Evolutionary conservation across 305 asterid species (phyloP), one percentile per base, ranked within the genome.

Genomic region (Euphrasia arctica): DNA sequence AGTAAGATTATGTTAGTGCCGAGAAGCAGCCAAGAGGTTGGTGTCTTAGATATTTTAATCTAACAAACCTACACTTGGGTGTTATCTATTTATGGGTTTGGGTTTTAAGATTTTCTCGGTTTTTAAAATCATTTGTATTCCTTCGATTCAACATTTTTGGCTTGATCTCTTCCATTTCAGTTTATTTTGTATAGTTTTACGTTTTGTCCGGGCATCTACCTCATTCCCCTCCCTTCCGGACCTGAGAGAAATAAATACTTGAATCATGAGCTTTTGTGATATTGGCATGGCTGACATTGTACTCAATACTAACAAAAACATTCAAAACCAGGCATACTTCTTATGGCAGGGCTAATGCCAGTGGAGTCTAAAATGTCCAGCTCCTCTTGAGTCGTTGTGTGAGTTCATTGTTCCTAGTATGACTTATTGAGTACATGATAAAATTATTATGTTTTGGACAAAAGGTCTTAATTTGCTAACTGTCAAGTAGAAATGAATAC

Each of bases 1-100:
- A 87, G 98, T 72, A 87, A 83, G 80, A 93, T 92, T 69, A 77
- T 89, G 94, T 83, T 89, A 68, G 91, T 69, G 66, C 98, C 98
- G 61, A 80, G 69, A 74, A 87, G 68, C 72, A 72, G 90, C 45
- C 80, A 79, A n/a, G 95, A 92, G 95, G 98, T 89, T 77, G 55
- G 64, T 72, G 54, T 60, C 67, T 55, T 43, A 43, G 12, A 7
- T 3, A 43, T 43, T 43, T 43, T 43, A 43, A 11, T 43, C 50
- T 7, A 9, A 2, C 4, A 9, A 47, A 1, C 52, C 5, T 47
- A 9, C n/a, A 10, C 50, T 43, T 7, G 12, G 11, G 50, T 50
- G 54, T 34, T 42, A 12, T 59, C n/a, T 43, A 47, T 41, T 65
- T n/a, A n/a, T n/a, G n/a, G n/a, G n/a, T n/a, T n/a, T n/a, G 48